These are phyloP conservation scores for Cokeromyces recurvatus DNA, from an alignment of 371 early-diverging fungal genomes.

Conservation along the genomic window DNA sequence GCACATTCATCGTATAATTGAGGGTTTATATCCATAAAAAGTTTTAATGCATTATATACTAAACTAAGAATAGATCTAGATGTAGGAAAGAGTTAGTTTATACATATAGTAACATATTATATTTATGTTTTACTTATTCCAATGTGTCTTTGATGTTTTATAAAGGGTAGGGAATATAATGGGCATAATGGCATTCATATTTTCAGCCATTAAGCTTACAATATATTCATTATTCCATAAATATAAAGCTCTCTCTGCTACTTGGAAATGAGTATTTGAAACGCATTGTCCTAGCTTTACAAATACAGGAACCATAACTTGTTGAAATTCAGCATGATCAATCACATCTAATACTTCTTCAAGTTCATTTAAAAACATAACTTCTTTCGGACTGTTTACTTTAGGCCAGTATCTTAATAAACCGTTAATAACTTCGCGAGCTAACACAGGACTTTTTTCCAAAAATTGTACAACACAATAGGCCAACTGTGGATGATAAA, in stretches of 20 bases:
- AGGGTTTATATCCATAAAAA: slow-evolving; percentile 94
- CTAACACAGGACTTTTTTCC: slow-evolving; percentile 90
- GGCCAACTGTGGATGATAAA: slow-evolving; percentile 95
- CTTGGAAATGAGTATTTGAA: slow-evolving; percentile 95
- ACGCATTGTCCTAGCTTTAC: slow-evolving; percentile 91
- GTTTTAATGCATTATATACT: slow-evolving; percentile 90
- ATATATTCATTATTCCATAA: slow-evolving; percentile 98
- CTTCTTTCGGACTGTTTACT: slow-evolving; percentile 96
- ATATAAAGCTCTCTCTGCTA: slow-evolving; percentile 91
- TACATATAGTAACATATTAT: no score
- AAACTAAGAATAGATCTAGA: slow-evolving; percentile 86
- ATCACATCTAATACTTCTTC: slow-evolving; percentile 94
- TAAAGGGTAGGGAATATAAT: slow-evolving; percentile 90
- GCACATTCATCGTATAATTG: slow-evolving; percentile 91
- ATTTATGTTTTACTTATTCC: slow-evolving; percentile 88
- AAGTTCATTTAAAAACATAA: slow-evolving; percentile 96
- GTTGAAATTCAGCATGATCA: slow-evolving; percentile 85
- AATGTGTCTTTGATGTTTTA: slow-evolving; percentile 90
- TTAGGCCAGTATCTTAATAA: slow-evolving; percentile 96
- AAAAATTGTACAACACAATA: slow-evolving; percentile 97
- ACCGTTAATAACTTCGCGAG: slow-evolving; percentile 81
- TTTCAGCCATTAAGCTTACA: slow-evolving; percentile 87
- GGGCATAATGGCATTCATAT: slow-evolving; percentile 84
- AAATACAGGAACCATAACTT: slow-evolving; percentile 86
- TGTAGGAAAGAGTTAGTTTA: no score